phyloP scores from a whole-genome alignment of 2,329 filamentous ascomycete genomes.

The Anisogramma anomala region DNA sequence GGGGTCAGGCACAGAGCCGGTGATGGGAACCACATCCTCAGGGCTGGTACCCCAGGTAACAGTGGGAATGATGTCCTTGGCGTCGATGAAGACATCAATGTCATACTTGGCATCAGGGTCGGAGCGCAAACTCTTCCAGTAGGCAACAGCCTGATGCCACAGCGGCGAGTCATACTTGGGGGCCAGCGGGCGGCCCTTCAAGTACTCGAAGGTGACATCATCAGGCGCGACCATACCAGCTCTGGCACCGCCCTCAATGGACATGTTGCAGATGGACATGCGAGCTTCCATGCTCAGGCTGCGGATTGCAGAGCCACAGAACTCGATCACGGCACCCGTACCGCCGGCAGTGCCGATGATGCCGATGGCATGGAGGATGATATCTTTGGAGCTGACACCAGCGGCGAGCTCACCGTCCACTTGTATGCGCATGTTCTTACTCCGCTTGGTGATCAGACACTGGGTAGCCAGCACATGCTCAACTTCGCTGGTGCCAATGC shows the following conservation, averaged over 20 bases:
- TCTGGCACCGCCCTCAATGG: conserved; percentile 88
- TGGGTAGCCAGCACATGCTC: conserved; percentile 97
- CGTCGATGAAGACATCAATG: conserved; percentile 77
- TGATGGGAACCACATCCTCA: conserved; percentile 93
- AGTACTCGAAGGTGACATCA: conserved; percentile 86
- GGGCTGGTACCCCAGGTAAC: conserved; percentile 96
- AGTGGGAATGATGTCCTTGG: conserved; percentile 85
- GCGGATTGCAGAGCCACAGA: conserved; percentile 88
- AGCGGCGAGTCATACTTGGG: conserved; percentile 73
- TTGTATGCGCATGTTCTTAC: conserved; percentile 98
- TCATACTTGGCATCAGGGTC: conserved; percentile 87
- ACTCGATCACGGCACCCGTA: conserved; percentile 91
- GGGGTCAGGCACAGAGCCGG: conserved; percentile 77
- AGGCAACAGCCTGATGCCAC: conserved; percentile 78
- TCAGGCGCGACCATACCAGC: conserved; percentile 97
- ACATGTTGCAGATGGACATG: conserved; percentile 99
- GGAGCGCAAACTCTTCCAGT: conserved; percentile 79
- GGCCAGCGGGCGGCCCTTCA: conserved; percentile 80
- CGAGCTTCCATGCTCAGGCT: conserved; percentile 87
- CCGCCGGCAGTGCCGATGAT: conserved; percentile 90
- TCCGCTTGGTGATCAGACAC: conserved; percentile 84
- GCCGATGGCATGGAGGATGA: conserved; percentile 87
- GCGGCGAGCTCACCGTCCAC: conserved; percentile 82
- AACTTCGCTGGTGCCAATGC: conserved; percentile 95
- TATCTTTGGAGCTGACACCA: conserved; percentile 92